Evolutionary conservation across 305 asterid species (phyloP).

Genomic region (Fraxinus albicans): DNA sequence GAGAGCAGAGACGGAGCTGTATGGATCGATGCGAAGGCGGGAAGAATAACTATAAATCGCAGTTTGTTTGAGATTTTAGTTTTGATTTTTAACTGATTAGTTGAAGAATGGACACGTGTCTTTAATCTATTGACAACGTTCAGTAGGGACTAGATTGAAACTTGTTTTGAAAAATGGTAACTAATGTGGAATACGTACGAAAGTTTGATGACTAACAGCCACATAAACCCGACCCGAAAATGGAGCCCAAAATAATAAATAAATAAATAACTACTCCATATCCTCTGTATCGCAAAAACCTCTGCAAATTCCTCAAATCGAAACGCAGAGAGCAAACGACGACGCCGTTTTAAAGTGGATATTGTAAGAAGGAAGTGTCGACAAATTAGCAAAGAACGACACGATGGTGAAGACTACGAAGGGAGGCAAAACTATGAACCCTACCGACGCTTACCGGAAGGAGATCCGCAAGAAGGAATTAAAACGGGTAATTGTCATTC

Average conservation of each 20-base stretch:
- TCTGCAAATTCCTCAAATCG: neutral
- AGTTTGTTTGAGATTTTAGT: neutral
- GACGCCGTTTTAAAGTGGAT: neutral
- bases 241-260: neutral
- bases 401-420: constrained; percentile 91
- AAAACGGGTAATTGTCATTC: constrained; percentile 57
- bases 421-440: constrained; percentile 99
- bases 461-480: constrained; percentile 89
- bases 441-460: constrained; percentile 96
- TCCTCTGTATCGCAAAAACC: neutral
- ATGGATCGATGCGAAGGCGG: neutral
- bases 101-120: neutral
- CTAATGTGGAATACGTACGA: neutral
- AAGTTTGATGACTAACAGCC: neutral
- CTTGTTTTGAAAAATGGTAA: neutral
- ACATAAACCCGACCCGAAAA: neutral
- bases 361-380: neutral
- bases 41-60: neutral
- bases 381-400: constrained; percentile 21
- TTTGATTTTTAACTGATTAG: neutral
- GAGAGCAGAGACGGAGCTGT: neutral
- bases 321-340: neutral
- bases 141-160: neutral
- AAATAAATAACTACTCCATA: neutral
- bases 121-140: neutral